phyloP scores from a whole-genome alignment of 495 filamentous ascomycete genomes.

The Hypoxylon fuscum region DNA sequence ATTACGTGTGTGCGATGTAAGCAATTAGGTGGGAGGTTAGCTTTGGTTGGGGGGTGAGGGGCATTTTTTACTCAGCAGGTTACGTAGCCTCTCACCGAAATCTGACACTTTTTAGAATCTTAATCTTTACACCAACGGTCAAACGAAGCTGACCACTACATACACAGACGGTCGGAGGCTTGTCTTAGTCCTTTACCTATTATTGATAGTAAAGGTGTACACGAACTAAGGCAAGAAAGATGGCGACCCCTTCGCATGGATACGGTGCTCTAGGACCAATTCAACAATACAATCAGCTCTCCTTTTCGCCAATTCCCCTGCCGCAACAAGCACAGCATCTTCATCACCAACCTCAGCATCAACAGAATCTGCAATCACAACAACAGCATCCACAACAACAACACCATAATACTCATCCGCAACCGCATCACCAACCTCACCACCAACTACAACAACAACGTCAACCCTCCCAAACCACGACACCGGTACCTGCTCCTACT shows the following conservation, averaged over 20 bases:
- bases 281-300: conserved; percentile 38
- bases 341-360: conserved; percentile 21
- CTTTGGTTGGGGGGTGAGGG: neutral
- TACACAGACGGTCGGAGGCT: conserved; percentile 20
- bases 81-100: too few relatives aligned
- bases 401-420: conserved; percentile 12
- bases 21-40: neutral
- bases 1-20: conserved; percentile 2
- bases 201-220: too few relatives aligned
- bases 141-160: conserved; percentile 1
- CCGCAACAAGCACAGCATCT: conserved; percentile 9
- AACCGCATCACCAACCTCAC: conserved; percentile 2
- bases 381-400: conserved; percentile 19
- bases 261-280: conserved; percentile 31
- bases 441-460: conserved; percentile 13
- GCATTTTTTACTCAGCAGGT: too few relatives aligned
- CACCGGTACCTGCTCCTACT: neutral
- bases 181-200: too few relatives aligned
- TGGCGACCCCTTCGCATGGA: conserved; percentile 29
- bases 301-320: conserved; percentile 19
- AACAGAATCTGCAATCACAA: conserved; percentile 20
- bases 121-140: conserved; percentile 33
- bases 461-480: conserved; percentile 6
- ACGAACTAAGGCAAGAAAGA: too few relatives aligned
- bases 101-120: too few relatives aligned